Evolutionary conservation across 2,329 filamentous ascomycete species (phyloP).

Genomic region (Exophiala sideris): DNA sequence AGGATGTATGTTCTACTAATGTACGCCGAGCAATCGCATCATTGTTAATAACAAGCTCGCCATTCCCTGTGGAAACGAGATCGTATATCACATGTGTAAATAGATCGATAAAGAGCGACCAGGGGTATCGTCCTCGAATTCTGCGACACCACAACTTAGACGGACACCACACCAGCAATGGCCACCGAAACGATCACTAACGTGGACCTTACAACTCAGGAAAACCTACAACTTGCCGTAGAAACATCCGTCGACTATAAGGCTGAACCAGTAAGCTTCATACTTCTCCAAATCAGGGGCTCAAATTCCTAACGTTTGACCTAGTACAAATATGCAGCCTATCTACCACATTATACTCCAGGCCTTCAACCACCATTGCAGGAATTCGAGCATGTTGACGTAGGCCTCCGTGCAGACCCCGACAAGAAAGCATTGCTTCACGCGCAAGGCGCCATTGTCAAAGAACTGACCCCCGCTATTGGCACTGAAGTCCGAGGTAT

Average conservation of each 20-base stretch:
- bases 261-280: not conserved
- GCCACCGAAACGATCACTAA: not conserved
- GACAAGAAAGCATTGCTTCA: constrained; percentile 40
- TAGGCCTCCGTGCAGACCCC: constrained; percentile 41
- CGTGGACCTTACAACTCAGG: not conserved
- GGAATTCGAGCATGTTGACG: constrained; percentile 40
- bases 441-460: constrained; percentile 22
- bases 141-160: not conserved
- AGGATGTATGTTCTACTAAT: no score
- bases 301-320: not conserved
- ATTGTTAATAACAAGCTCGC: no score
- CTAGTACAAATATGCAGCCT: not conserved
- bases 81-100: no score
- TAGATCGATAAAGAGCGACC: no score
- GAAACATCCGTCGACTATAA: not conserved
- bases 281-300: no score
- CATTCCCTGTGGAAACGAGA: no score
- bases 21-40: no score
- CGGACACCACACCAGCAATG: not conserved
- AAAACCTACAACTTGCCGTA: not conserved
- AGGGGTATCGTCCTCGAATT: not conserved
- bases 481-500: constrained; percentile 30
- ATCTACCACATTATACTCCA: not conserved
- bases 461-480: constrained; percentile 30
- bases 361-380: constrained; percentile 13